Percentiles rank a stretch among this genome's conserved stretches.
Conservation (phyloP, 1,284 basidiomycete genomes). For the Trichosporon faecale region DNA sequence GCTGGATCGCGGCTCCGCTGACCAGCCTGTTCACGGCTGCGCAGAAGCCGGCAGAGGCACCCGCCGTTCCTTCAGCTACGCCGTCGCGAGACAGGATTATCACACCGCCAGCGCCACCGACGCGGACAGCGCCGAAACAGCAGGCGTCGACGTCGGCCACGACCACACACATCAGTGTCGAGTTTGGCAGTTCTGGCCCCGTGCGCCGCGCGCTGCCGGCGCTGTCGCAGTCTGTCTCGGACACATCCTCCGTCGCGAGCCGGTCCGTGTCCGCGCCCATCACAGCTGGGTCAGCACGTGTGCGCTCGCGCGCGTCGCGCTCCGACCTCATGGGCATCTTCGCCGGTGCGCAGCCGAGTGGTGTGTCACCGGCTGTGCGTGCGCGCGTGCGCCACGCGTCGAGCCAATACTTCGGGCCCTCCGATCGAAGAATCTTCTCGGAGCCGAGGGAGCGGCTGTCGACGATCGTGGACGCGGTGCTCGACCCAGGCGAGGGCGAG, state of each 20-base stretch:
- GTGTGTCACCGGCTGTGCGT: slow-evolving; percentile 48
- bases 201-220: slow-evolving; percentile 68
- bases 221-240: slow-evolving; percentile 13
- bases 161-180: slow-evolving; percentile 84
- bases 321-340: slow-evolving; percentile 65
- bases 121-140: slow-evolving; percentile 65
- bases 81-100: slow-evolving; percentile 1
- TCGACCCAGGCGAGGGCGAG: slow-evolving; percentile 58
- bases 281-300: slow-evolving; percentile 1
- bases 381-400: slow-evolving; percentile 34
- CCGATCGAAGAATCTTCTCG: slow-evolving; percentile 2
- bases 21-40: slow-evolving; percentile 49
- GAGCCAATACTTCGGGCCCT: slow-evolving; percentile 36
- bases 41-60: slow-evolving; percentile 22
- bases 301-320: slow-evolving; percentile 35
- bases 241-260: not conserved
- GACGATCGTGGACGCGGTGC: slow-evolving; percentile 70
- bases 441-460: slow-evolving; percentile 54
- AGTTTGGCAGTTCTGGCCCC: slow-evolving; percentile 72
- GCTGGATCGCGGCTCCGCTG: slow-evolving; percentile 67
- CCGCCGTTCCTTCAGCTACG: slow-evolving; percentile 13
- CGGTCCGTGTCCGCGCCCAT: slow-evolving; percentile 9
- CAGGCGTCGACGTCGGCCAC: slow-evolving; percentile 77
- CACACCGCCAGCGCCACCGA: slow-evolving; percentile 19
- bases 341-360: slow-evolving; percentile 64